Evolutionary conservation across 148 eudicot species (phyloP).

Genomic region (Agrostemma githago): DNA sequence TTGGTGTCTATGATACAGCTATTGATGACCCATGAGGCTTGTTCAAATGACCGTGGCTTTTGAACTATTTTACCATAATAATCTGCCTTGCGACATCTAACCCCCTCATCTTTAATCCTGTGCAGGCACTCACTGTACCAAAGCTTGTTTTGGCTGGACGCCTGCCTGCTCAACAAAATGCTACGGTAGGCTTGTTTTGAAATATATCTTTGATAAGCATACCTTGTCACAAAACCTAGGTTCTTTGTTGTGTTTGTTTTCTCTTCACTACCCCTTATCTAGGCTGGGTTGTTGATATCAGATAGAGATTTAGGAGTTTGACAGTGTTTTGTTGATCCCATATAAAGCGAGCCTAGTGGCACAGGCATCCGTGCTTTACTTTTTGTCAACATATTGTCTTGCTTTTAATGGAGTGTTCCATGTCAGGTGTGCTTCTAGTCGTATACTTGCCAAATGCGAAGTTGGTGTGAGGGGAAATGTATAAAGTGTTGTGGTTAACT

Average conservation of each 20-base stretch:
- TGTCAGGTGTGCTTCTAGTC: background rate
- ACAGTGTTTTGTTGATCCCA: background rate
- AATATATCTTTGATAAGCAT: background rate
- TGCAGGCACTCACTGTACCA: constrained; percentile 87
- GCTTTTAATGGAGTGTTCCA: background rate
- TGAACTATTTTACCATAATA: background rate
- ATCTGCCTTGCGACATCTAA: constrained; percentile 3
- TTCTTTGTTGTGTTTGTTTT: background rate
- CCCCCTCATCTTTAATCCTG: constrained; percentile 8
- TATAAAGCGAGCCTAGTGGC: background rate
- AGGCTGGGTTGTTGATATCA: background rate
- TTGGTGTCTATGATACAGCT: background rate
- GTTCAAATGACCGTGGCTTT: background rate
- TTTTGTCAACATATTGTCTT: background rate
- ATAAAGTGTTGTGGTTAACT: background rate
- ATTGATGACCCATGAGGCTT: constrained; percentile 5
- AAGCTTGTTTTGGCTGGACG: constrained; percentile 94
- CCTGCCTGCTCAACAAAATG: constrained; percentile 96
- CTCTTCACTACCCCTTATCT: constrained; percentile 2
- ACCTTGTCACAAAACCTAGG: background rate
- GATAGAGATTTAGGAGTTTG: background rate
- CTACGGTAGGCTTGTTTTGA: constrained; percentile 53
- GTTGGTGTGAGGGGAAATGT: background rate
- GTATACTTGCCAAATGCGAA: background rate
- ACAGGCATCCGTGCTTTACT: background rate